Evolutionary conservation across 108 stramenopile genomes (phyloP), one percentile per base, ranked within the genome.

Genomic region (Skeletonema costatum): DNA sequence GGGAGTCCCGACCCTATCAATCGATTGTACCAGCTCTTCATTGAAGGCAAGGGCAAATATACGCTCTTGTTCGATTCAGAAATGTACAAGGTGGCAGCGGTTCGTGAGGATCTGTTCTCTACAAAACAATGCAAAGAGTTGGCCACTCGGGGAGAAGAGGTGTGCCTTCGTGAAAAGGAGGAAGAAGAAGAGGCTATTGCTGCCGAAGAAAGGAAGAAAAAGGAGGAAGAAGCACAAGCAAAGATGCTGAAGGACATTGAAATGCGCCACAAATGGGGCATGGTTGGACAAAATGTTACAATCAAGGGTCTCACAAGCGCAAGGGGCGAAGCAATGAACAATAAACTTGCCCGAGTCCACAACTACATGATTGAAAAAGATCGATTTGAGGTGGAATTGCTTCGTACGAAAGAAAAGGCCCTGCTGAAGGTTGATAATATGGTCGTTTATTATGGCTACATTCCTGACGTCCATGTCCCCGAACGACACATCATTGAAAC

Each of bases 21-120:
- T 74, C 68, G 75, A 19, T 39, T 84, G 19, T 84, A 84, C 76
- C 83, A 84, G 50, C 83, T 84, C 12, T 80, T 76, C 16, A 80
- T 80, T 51, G 83, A 84, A 46, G 79, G 83, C 1, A 84, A 84
- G 25, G 75, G 79, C 3, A 70, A 80, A n/a, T 70, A 36, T 25
- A 63, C 44, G 12, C 75, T 84, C 14, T 14, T 76, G 53, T 46
- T 84, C 33, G 83, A 84, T 51, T 70, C 75, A 4, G 83, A 76
- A 41, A 81, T 76, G 71, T 70, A 46, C 39, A 51, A 41, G 32
- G 68, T 25, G 42, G 83, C 83, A 44, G 68, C 83, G 10, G 6
- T 51, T 10, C 74, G 83, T 46, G 72, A 58, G 2, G 83, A 84
- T 64, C 17, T 84, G 4, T 84, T 80, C 42, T 76, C 72, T 3